Evolutionary conservation across 257 asterid species (phyloP).

Genomic region (Gardenia jasminoides): DNA sequence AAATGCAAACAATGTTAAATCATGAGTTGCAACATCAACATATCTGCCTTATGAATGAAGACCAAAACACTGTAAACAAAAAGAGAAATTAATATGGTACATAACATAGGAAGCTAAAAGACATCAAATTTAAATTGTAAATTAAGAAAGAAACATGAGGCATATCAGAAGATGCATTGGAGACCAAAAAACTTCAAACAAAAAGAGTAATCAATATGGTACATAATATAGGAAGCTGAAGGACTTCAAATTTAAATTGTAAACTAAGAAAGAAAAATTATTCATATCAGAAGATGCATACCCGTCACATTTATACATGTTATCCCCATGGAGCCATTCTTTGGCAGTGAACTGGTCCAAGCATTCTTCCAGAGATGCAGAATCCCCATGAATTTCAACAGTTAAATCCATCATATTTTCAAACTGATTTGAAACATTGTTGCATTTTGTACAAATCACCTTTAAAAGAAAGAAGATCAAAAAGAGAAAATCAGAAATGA

Average conservation of each 20-base stretch:
- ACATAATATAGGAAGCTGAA: neutral
- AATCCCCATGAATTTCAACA: slow-evolving; percentile 97
- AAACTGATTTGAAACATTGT: slow-evolving; percentile 75
- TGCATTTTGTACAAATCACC: slow-evolving; percentile 95
- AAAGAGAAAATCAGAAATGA: slow-evolving; percentile 9
- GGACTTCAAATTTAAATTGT: neutral
- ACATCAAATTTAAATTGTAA: neutral
- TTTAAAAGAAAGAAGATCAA: slow-evolving; percentile 27
- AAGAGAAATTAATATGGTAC: neutral
- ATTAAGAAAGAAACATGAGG: neutral
- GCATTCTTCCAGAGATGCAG: slow-evolving; percentile 93
- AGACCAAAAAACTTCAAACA: neutral
- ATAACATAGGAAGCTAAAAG: neutral
- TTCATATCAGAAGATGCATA: slow-evolving; percentile 25
- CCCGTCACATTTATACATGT: slow-evolving; percentile 98
- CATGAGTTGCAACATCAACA: neutral
- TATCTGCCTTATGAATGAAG: neutral
- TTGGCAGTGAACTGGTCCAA: slow-evolving; percentile 90
- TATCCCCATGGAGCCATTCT: slow-evolving; percentile 96
- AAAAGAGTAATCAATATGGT: neutral
- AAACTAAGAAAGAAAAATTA: neutral
- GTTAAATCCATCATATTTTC: slow-evolving; percentile 99
- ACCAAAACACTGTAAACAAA: neutral
- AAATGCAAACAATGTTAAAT: neutral
- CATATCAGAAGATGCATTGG: slow-evolving; percentile 16